Evolutionary conservation across 345 rosid species (phyloP).

Genomic region (Lumnitzera littorea): DNA sequence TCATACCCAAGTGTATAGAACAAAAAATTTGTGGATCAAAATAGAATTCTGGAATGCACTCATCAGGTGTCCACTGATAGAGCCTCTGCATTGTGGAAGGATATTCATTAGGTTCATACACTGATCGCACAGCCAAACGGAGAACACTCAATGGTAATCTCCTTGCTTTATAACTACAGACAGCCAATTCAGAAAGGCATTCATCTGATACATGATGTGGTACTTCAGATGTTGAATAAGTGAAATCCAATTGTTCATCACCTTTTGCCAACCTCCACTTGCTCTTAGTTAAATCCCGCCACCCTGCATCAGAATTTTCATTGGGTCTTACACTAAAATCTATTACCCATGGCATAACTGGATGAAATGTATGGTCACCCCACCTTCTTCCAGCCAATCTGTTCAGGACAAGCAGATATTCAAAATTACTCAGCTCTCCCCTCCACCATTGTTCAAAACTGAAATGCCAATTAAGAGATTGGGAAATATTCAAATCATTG

Average conservation of each 20-base stretch:
- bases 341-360: slow-evolving; percentile 94
- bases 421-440: slow-evolving; percentile 84
- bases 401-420: slow-evolving; percentile 73
- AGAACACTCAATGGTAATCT: slow-evolving; percentile 84
- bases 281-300: slow-evolving; percentile 92
- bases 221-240: slow-evolving; percentile 80
- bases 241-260: slow-evolving; percentile 92
- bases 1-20: slow-evolving; percentile 76
- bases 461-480: slow-evolving; percentile 49
- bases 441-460: slow-evolving; percentile 77
- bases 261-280: slow-evolving; percentile 98
- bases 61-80: slow-evolving; percentile 98
- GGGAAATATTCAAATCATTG: slow-evolving; percentile 55
- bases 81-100: slow-evolving; percentile 93
- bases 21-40: slow-evolving; percentile 68
- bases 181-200: slow-evolving; percentile 96
- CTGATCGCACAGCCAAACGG: slow-evolving; percentile 83
- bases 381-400: slow-evolving; percentile 89
- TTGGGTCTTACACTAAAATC: slow-evolving; percentile 80
- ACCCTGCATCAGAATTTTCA: slow-evolving; percentile 64
- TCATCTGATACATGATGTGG: slow-evolving; percentile 98
- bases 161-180: slow-evolving; percentile 97
- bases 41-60: slow-evolving; percentile 94
- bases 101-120: slow-evolving; percentile 94
- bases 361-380: slow-evolving; percentile 92